A percentile compares a stretch with the other conserved stretches of the same genome.
Evolutionary conservation across 306 rosid genomes (phyloP).

Genomic region (Dryas drummondii): DNA sequence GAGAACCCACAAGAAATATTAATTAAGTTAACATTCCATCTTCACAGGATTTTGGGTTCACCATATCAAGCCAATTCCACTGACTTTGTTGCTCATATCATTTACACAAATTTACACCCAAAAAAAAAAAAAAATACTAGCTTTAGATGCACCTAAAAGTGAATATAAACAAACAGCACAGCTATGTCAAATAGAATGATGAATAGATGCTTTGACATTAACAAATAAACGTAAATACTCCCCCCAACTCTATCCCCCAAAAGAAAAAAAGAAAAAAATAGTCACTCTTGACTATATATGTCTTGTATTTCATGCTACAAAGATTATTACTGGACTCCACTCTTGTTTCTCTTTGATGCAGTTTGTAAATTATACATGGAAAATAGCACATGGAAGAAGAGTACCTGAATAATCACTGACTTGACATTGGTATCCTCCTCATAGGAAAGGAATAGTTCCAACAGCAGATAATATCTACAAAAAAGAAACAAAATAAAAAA

Average conservation of each 20-base stretch:
- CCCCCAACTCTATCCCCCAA: not conserved
- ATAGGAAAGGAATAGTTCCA: not conserved
- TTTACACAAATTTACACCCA: not conserved
- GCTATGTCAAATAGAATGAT: not conserved
- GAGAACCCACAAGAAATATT: not conserved
- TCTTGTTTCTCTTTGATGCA: not conserved
- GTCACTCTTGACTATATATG: not conserved
- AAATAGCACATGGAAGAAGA: not conserved
- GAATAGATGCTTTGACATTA: not conserved
- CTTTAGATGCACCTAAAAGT: not conserved
- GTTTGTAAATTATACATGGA: not conserved
- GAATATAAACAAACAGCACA: not conserved
- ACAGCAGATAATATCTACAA: constrained; percentile 5
- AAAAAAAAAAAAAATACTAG: not conserved
- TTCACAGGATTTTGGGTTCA: not conserved
- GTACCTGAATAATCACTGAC: not conserved
- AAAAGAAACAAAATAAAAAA: not conserved
- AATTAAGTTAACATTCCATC: not conserved
- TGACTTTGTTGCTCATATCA: not conserved
- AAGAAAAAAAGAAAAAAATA: not conserved
- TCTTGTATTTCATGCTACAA: not conserved
- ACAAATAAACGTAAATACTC: not conserved
- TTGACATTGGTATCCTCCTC: not conserved
- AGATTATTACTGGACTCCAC: not conserved
- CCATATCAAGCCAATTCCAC: not conserved